Conservation (phyloP, 352 stramenopile species). For the Globisporangium irregulare region DNA sequence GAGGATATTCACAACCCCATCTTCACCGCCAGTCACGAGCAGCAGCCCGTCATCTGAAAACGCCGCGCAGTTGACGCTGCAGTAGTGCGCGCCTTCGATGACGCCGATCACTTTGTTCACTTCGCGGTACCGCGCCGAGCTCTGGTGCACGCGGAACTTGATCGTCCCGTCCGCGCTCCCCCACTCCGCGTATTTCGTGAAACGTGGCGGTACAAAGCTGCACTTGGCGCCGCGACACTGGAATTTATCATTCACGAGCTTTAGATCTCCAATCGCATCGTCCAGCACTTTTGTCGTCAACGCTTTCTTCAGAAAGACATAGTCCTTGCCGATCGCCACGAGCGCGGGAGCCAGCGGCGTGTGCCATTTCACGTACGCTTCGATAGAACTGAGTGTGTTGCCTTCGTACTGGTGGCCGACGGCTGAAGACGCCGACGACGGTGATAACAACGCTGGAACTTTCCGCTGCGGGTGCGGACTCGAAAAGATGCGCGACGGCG, state of each 20-base stretch:
- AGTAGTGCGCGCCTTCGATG: constrained; percentile 63
- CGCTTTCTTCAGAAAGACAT: constrained; percentile 68
- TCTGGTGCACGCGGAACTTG: constrained; percentile 58
- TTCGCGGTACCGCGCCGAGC: constrained; percentile 51
- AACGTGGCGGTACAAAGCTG: constrained; percentile 64
- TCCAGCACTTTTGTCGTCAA: constrained; percentile 34
- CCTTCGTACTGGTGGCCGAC: constrained; percentile 49
- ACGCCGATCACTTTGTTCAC: constrained; percentile 61
- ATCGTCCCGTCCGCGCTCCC: constrained; percentile 44
- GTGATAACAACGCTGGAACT: constrained; percentile 33
- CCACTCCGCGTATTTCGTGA: constrained; percentile 78
- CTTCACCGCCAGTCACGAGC: constrained; percentile 61
- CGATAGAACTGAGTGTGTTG: constrained; percentile 57
- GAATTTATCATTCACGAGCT: constrained; percentile 59
- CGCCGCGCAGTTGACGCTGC: constrained; percentile 46
- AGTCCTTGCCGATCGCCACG: constrained; percentile 75
- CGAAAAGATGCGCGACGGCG: constrained; percentile 72
- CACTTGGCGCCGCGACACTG: constrained; percentile 43
- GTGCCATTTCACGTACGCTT: constrained; percentile 78
- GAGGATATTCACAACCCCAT: constrained; percentile 71
- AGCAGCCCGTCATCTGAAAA: constrained; percentile 59
- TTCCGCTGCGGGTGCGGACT: constrained; percentile 62
- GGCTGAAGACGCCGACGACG: constrained; percentile 3
- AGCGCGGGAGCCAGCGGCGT: constrained; percentile 60
- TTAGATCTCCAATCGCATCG: constrained; percentile 50